phyloP scores from a whole-genome alignment of 331 rosid species.

The Saraca asoca region DNA sequence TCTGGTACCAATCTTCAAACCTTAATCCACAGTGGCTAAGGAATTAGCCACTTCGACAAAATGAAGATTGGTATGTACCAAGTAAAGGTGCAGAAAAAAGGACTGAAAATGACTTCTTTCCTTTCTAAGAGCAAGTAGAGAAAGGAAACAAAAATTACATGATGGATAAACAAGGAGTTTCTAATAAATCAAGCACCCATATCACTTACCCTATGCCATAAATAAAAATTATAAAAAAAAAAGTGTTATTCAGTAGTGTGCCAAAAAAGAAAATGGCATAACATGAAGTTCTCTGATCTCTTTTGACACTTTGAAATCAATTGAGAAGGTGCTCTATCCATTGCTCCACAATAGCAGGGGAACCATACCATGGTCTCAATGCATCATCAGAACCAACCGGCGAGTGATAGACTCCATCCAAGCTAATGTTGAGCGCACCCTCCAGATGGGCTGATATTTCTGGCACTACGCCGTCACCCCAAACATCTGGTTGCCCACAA shows the following conservation, averaged over 20 bases:
- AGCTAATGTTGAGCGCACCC: slow-evolving; percentile 72
- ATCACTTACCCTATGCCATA: slow-evolving; percentile 4
- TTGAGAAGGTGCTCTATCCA: slow-evolving; percentile 72
- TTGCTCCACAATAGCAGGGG: slow-evolving; percentile 63
- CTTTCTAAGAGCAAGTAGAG: background rate
- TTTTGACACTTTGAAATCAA: slow-evolving; percentile 14
- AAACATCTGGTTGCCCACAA: slow-evolving; percentile 82
- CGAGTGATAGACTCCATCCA: slow-evolving; percentile 89
- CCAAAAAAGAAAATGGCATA: background rate
- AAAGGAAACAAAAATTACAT: background rate
- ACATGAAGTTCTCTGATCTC: background rate
- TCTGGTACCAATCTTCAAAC: no score
- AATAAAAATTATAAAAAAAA: background rate
- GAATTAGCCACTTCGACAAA: no score
- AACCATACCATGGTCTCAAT: slow-evolving; percentile 86
- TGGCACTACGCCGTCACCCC: slow-evolving; percentile 98
- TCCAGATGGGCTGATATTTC: slow-evolving; percentile 85
- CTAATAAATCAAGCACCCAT: no score
- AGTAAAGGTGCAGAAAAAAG: no score
- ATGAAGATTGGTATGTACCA: no score
- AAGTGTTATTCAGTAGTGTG: background rate
- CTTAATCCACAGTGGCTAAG: no score
- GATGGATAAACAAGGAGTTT: background rate
- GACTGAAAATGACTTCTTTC: background rate
- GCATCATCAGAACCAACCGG: slow-evolving; percentile 89